A percentile compares a stretch with the other conserved stretches of the same genome.
Evolutionary conservation across 441 rosid genomes (phyloP).

Genomic region (Aquilaria agallochum): DNA sequence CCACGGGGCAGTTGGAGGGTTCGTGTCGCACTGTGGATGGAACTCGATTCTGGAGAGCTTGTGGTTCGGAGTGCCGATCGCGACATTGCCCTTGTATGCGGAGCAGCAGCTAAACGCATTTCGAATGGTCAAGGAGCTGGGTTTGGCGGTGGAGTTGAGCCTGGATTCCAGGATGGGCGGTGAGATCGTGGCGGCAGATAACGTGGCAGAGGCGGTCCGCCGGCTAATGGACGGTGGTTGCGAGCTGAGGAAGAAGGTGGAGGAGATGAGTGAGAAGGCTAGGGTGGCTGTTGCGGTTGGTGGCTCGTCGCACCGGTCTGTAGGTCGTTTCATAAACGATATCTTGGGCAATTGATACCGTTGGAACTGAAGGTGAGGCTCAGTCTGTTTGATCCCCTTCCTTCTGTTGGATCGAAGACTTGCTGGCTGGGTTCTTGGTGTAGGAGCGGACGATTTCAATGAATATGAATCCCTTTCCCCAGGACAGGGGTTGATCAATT

Average conservation of each 20-base stretch:
- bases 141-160: conserved; percentile 39
- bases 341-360: conserved; percentile 5
- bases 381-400: no score
- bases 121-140: conserved; percentile 35
- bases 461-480: no score
- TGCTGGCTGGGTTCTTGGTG: conserved; percentile 21
- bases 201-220: conserved; percentile 27
- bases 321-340: conserved; percentile 25
- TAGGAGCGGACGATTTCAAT: conserved; percentile 16
- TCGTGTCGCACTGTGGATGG: conserved; percentile 57
- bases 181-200: conserved; percentile 26
- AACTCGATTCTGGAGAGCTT: conserved; percentile 49
- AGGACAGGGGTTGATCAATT: no score
- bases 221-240: conserved; percentile 27
- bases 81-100: conserved; percentile 48
- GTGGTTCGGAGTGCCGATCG: conserved; percentile 45
- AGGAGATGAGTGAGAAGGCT: conserved; percentile 28
- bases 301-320: conserved; percentile 35
- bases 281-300: conserved; percentile 30
- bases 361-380: neutral
- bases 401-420: no score
- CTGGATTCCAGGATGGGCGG: conserved; percentile 24
- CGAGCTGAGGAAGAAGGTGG: conserved; percentile 32
- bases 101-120: conserved; percentile 56
- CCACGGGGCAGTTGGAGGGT: conserved; percentile 40